Base-by-base conservation (phyloP, 2,329 filamentous ascomycete genomes). In the Penicillium sp. region DNA sequence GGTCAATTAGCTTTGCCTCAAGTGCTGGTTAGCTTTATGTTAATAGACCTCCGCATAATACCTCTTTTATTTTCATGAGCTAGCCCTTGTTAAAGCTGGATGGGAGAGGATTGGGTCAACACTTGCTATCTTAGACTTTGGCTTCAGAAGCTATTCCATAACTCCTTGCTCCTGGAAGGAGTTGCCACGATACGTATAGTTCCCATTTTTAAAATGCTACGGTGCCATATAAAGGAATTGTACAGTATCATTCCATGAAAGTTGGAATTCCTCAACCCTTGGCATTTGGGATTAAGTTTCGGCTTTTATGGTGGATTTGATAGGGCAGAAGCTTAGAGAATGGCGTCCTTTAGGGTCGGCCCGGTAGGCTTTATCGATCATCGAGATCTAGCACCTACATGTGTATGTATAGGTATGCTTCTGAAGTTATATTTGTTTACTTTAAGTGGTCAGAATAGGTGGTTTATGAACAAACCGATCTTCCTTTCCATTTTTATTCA, bases 231-330 rank as follows among this genome's bases (percentile, higher is more conserved):
- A n/a, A 6, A 25, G 3, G 2, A 37, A 49, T 16, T 18, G 21
- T 32, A 27, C 9, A 35, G 21, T 51, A 29, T 46, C 52, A 54
- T 54, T 54, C 52, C 47, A 39, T 34, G 18, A 21, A 21, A 3
- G 27, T 29, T 13, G 6, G 3, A 32, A 54, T 54, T 51, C 52
- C 29, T 32, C 4, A 27, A 8, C 47, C 47, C 52, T 54, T 51
- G 52, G 35, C 34, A 40, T 25, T 27, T 18, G 23, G 23, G 10
- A 21, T 21, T 21, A 32, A 38, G 13, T 15, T 39, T 45, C 7
- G 25, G 34, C 25, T 27, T 50, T 6, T 32, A 23, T 34, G 41
- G 18, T 27, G 15, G 12, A 45, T 23, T 15, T 18, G n/a, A 18
- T 34, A 5, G 13, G 31, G n/a, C 10, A 38, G 18, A 27, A 27